Percentiles rank a stretch among this genome's conserved stretches.
Conservation (phyloP, 148 eudicot species). For the Nepenthes gracilis region DNA sequence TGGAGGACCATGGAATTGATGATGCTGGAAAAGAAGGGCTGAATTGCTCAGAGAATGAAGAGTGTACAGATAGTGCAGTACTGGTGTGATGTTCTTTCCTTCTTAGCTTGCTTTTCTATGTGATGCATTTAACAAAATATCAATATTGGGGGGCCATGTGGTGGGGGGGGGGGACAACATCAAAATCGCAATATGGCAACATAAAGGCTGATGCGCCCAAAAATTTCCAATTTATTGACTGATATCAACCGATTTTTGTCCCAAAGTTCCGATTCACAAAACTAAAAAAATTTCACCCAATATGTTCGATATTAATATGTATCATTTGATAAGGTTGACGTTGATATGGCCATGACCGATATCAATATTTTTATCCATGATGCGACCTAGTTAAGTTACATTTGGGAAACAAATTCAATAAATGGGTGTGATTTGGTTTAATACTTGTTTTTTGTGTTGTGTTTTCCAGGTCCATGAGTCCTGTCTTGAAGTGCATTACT, state of each 20-base stretch:
- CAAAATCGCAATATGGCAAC: too few species aligned
- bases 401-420: too few species aligned
- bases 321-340: too few species aligned
- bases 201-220: too few species aligned
- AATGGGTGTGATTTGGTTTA: not conserved
- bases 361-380: too few species aligned
- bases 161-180: too few species aligned
- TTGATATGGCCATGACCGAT: too few species aligned
- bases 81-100: conserved; percentile 28
- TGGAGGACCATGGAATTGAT: conserved; percentile 16
- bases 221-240: too few species aligned
- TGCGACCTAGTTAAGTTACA: too few species aligned
- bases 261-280: not conserved
- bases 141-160: too few species aligned
- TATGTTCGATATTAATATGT: too few species aligned
- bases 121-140: not conserved
- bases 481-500: conserved; percentile 39
- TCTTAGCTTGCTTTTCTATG: not conserved
- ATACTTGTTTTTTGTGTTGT: not conserved
- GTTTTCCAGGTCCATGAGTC: conserved; percentile 28
- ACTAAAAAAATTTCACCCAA: not conserved
- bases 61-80: conserved; percentile 33
- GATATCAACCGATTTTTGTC: not conserved
- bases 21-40: conserved; percentile 18
- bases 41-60: conserved; percentile 25